Conservation (phyloP, 345 rosid genomes). For the Gossypium longicalyx region DNA sequence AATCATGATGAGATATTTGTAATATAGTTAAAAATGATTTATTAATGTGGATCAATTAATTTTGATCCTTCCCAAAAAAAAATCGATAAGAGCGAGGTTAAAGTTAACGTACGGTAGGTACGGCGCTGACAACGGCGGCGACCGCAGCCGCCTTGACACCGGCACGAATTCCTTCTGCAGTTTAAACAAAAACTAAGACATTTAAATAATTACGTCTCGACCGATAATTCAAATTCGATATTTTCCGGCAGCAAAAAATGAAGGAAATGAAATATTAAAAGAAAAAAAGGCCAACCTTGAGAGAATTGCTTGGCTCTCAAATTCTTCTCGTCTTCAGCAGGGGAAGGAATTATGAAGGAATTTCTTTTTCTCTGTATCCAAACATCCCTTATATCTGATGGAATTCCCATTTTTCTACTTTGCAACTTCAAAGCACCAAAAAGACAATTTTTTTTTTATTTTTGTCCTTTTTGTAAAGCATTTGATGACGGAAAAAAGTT, state of each 20-base stretch:
- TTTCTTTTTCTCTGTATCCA: slow-evolving; percentile 14
- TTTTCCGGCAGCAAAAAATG: not conserved
- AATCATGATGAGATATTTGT: not conserved
- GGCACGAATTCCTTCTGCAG: slow-evolving; percentile 57
- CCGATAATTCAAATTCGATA: not conserved
- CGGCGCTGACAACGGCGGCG: slow-evolving; percentile 34
- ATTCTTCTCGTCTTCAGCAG: slow-evolving; percentile 31
- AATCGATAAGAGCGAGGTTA: not conserved
- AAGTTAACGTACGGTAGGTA: slow-evolving; percentile 47
- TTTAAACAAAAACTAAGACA: not conserved
- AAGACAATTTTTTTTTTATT: not conserved
- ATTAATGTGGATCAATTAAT: not conserved
- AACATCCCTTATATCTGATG: slow-evolving; percentile 25
- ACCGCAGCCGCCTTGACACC: slow-evolving; percentile 59
- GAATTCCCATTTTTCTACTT: slow-evolving; percentile 27
- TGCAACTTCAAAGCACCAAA: not conserved
- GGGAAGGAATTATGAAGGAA: slow-evolving; percentile 33
- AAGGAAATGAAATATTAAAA: not conserved
- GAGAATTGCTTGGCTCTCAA: slow-evolving; percentile 23
- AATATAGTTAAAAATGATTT: not conserved
- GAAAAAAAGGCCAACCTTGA: slow-evolving; percentile 34
- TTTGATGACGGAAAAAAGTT: not conserved
- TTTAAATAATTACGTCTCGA: not conserved
- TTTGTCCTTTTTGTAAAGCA: not conserved
- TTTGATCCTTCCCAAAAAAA: not conserved